A percentile compares a stretch with the other conserved stretches of the same genome.
Evolutionary conservation across 2,329 filamentous ascomycete species (phyloP).

Genomic region (Pseudocercospora eumusae): DNA sequence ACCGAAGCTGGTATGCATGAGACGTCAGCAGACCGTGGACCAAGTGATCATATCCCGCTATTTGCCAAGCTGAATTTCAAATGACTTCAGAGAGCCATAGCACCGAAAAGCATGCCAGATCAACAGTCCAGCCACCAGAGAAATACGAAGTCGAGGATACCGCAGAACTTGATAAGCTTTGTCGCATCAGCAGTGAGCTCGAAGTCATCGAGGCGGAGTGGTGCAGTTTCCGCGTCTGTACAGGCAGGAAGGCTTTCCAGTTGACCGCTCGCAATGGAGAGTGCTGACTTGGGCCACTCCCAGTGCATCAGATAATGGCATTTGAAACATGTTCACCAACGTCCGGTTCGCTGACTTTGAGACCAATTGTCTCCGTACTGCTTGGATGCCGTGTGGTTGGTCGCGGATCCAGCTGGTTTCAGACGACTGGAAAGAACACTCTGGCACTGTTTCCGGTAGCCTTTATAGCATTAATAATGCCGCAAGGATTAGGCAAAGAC

Average conservation of each 20-base stretch:
- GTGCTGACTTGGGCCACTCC: not conserved
- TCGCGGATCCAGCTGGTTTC: not conserved
- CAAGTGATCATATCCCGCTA: conserved; percentile 58
- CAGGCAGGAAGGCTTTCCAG: not conserved
- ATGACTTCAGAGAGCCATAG: not conserved
- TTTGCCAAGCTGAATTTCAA: conserved; percentile 37
- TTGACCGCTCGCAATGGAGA: not conserved
- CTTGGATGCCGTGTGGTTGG: not conserved
- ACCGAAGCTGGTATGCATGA: conserved; percentile 46
- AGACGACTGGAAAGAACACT: not conserved
- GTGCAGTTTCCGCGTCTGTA: not conserved
- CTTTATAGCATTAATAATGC: not conserved
- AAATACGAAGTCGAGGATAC: not conserved
- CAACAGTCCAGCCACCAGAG: not conserved
- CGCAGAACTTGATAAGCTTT: not conserved
- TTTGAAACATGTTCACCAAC: not conserved
- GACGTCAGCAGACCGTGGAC: conserved; percentile 49
- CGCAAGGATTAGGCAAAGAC: not conserved
- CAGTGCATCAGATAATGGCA: not conserved
- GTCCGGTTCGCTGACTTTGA: not conserved
- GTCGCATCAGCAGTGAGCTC: not conserved
- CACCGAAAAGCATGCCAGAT: not conserved
- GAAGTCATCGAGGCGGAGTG: not conserved
- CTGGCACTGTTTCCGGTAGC: not conserved
- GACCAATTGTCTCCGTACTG: not conserved